These are phyloP conservation scores for Apodospora peruviana DNA, from an alignment of 495 filamentous ascomycete species.

Conservation along the genomic window DNA sequence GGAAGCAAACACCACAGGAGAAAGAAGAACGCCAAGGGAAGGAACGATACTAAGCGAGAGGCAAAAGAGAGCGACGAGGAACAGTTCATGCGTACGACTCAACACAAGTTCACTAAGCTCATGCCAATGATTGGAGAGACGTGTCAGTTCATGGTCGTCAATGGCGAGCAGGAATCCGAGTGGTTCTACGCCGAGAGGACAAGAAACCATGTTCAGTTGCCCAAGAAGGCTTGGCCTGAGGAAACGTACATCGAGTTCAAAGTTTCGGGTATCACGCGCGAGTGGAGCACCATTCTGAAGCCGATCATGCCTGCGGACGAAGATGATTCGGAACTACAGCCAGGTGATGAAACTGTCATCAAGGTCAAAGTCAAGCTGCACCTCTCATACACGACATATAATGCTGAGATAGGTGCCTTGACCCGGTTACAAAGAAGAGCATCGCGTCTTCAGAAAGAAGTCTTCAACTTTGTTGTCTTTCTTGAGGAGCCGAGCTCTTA, in stretches of 20 bases:
- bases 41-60: too few relatives aligned
- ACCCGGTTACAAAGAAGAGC: background rate
- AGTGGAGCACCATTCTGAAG: background rate
- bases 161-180: background rate
- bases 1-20: too few relatives aligned
- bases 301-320: background rate
- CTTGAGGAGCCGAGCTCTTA: background rate
- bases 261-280: background rate
- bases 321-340: background rate
- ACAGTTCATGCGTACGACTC: too few relatives aligned
- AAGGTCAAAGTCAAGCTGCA: background rate
- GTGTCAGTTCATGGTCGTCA: background rate
- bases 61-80: too few relatives aligned
- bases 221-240: too few relatives aligned
- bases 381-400: background rate
- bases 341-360: background rate
- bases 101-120: background rate
- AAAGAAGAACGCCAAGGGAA: too few relatives aligned
- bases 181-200: background rate
- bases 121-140: background rate
- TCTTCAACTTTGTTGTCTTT: background rate
- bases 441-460: background rate
- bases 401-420: background rate
- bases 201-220: background rate
- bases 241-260: background rate